A percentile compares a stretch with the other conserved stretches of the same genome.
Conservation (phyloP, 257 asterid species). For the Hygrophila difformis region DNA sequence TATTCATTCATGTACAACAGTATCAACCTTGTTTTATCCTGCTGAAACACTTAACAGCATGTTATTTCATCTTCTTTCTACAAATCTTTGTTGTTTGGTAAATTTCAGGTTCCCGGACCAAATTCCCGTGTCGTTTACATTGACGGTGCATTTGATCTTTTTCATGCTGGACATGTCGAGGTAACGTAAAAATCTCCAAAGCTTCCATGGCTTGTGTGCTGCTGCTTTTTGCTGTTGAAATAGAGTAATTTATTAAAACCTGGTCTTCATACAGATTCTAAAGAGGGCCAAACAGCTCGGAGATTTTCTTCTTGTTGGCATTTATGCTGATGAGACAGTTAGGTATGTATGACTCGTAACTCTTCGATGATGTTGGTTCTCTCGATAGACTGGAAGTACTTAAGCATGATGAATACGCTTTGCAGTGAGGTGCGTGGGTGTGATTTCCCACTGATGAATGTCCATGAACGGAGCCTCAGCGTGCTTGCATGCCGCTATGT, state of each 20-base stretch:
- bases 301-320: constrained; percentile 90
- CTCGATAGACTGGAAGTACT: no score
- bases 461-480: constrained; percentile 88
- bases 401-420: no score
- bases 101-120: constrained; percentile 78
- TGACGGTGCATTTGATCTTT: constrained; percentile 96
- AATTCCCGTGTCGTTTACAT: constrained; percentile 87
- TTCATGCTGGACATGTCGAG: constrained; percentile 98
- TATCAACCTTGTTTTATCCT: no score
- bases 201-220: constrained; percentile 1
- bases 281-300: constrained; percentile 79
- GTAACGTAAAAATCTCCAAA: constrained; percentile 28
- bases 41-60: no score
- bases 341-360: constrained; percentile 33
- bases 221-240: not conserved
- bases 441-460: constrained; percentile 75
- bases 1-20: no score
- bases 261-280: constrained; percentile 53
- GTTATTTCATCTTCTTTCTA: not conserved
- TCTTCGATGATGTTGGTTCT: no score
- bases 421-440: constrained; percentile 75
- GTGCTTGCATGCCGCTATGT: constrained; percentile 91
- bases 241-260: constrained; percentile 5
- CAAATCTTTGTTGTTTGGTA: constrained; percentile 8
- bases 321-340: constrained; percentile 67